These are phyloP conservation scores for Fusarium bulbicola DNA, from an alignment of 2,329 filamentous ascomycete genomes.

Conservation along the genomic window DNA sequence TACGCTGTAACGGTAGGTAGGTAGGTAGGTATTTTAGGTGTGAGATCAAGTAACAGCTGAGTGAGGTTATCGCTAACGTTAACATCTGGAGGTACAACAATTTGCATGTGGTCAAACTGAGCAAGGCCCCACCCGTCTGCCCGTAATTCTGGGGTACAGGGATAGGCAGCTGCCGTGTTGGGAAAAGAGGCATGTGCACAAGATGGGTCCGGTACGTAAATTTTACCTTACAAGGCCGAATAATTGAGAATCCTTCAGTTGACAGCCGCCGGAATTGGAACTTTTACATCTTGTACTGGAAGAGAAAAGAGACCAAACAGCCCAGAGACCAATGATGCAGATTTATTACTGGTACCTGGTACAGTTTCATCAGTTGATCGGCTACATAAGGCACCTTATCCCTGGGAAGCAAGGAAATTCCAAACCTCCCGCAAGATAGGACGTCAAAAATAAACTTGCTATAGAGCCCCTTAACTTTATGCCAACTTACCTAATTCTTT, in stretches of 20 bases:
- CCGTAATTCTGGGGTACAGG: conserved; percentile 32
- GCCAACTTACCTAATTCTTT: not conserved
- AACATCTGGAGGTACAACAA: conserved; percentile 15
- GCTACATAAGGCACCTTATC: not conserved
- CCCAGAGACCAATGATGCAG: too few relatives aligned
- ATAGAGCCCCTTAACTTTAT: not conserved
- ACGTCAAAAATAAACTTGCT: not conserved
- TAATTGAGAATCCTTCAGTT: conserved; percentile 3
- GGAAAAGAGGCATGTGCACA: conserved; percentile 11
- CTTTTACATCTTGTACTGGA: not conserved
- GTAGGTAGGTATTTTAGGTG: not conserved
- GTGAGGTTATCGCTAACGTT: conserved; percentile 28
- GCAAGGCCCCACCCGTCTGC: conserved; percentile 11
- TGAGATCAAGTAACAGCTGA: conserved; percentile 19
- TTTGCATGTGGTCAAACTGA: conserved; percentile 25
- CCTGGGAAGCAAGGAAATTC: not conserved
- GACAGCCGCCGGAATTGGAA: not conserved
- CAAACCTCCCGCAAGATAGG: not conserved
- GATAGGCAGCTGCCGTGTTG: conserved; percentile 6
- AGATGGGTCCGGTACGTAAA: conserved; percentile 16
- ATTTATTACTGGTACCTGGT: not conserved
- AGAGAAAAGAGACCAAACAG: not conserved
- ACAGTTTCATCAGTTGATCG: not conserved
- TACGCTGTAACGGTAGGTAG: not conserved
- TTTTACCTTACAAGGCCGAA: conserved; percentile 12